Evolutionary conservation across 768 basidiomycete species (phyloP), one percentile per base, ranked within the genome.

Genomic region (Kwoniella newhampshirensis): DNA sequence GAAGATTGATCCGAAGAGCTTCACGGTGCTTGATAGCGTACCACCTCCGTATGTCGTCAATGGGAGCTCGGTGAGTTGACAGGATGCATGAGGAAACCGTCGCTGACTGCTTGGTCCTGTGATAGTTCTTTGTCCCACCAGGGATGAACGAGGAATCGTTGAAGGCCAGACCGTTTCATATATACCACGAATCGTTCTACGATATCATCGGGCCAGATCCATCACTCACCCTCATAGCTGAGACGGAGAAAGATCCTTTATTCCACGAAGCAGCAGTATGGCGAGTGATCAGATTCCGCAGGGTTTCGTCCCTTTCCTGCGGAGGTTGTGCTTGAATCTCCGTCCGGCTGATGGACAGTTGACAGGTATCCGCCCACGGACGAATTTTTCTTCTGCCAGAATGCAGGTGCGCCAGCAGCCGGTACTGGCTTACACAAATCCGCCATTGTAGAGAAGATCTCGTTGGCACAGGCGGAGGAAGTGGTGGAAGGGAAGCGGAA

Each of bases 301-400:
- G n/a, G n/a, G n/a, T n/a, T n/a, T n/a, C n/a, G n/a, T n/a, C n/a
- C n/a, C n/a, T n/a, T n/a, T n/a, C n/a, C n/a, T n/a, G n/a, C n/a
- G n/a, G n/a, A n/a, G n/a, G n/a, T n/a, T n/a, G n/a, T n/a, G n/a
- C n/a, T n/a, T n/a, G n/a, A n/a, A n/a, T n/a, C n/a, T n/a, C n/a
- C n/a, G n/a, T n/a, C n/a, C n/a, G n/a, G n/a, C n/a, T n/a, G n/a
- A n/a, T n/a, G n/a, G n/a, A n/a, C n/a, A n/a, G n/a, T 46, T 15
- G 15, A 11, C 23, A 67, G 84, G 73, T 77, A 82, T 28, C 76
- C 84, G 4, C 80, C 79, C n/a, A 85, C 84, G n/a, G 82, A 88
- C 64, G 83, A 86, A 60, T 79, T 90, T 1, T 85, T 84, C 77
- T 90, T 90, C 66, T 80, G 82, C 4, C 86, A 85, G 74, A 87